Evolutionary conservation across 1,139 yeast species (phyloP), one percentile per base, ranked within the genome.

Genomic region (Hansenula sp.): DNA sequence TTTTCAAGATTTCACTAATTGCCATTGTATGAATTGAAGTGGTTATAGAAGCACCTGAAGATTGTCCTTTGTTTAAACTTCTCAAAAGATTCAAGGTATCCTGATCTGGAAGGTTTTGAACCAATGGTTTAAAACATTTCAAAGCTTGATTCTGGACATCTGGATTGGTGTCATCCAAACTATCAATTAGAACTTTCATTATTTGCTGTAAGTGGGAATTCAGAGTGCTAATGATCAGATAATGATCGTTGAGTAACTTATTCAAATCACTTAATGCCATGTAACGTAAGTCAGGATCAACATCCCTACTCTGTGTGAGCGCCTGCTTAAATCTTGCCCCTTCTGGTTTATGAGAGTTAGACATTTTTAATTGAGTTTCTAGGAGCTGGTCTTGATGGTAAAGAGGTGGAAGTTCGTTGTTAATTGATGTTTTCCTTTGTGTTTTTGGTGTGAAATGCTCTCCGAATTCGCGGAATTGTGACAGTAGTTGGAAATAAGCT

Each of bases 261-360:
- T 77, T 79, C 54, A 88, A 72, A 59, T 89, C 96, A 54, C 79
- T 86, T 49, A 88, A 69, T 3, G 93, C 95, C 96, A 89, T 89
- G 64, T 82, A 88, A 58, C 96, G 72, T 53, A 85, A 70, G 60
- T 89, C 96, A 4, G 94, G 86, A 57, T 89, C 96, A 21, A 84
- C 83, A 53, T 81, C 86, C 42, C 70, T 68, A 18, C 82, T 78
- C 72, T 73, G 71, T 64, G 67, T 64, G 69, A 76, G 62, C 77
- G 78, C 66, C 76, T 82, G 66, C 71, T 79, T 65, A 71, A 78
- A 67, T 9, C 25, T 21, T 21, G 25, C 9, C 9, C 25, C 79
- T 81, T 62, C 66, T 76, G 66, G 66, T 75, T 65, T 21, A 21
- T 21, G 25, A 5, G 25, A 6, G 9, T 21, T 21, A 5, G 25